A percentile compares a stretch with the other conserved stretches of the same genome.
These are phyloP conservation scores for Brasilioporus rufonigricans DNA, from an alignment of 768 basidiomycete genomes.

Conservation along the genomic window DNA sequence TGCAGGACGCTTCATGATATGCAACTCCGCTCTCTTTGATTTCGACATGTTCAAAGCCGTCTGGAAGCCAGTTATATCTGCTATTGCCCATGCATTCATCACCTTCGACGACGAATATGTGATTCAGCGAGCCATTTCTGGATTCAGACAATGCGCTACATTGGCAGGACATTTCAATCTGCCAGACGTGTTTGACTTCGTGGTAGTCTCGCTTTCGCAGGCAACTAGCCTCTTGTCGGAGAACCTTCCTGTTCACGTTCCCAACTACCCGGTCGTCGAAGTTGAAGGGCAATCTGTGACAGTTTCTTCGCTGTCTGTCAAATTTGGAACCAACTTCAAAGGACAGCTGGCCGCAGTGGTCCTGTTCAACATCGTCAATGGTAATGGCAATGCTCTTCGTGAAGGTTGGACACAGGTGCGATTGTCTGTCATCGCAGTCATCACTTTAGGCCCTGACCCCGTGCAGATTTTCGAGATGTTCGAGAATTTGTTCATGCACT, in stretches of 20 bases:
- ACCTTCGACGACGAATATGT: conserved; percentile 96
- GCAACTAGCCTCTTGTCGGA: conserved; percentile 87
- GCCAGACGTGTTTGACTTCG: conserved; percentile 95
- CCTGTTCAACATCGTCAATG: conserved; percentile 95
- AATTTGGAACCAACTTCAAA: conserved; percentile 93
- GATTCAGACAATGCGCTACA: conserved; percentile 96
- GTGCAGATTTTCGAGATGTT: conserved; percentile 96
- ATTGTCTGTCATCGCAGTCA: not conserved
- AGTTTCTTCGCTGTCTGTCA: conserved; percentile 87
- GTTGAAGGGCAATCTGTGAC: conserved; percentile 89
- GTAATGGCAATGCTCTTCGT: conserved; percentile 88
- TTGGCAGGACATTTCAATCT: conserved; percentile 85
- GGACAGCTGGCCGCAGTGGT: conserved; percentile 96
- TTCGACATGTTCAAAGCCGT: conserved; percentile 90
- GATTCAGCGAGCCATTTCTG: conserved; percentile 90
- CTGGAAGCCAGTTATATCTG: conserved; percentile 92
- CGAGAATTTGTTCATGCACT: conserved; percentile 92
- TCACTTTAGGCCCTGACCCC: conserved; percentile 1
- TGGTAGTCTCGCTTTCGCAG: conserved; percentile 88
- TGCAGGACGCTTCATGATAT: conserved; percentile 55
- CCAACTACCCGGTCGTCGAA: conserved; percentile 85
- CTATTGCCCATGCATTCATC: conserved; percentile 93
- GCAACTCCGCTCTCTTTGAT: conserved; percentile 81
- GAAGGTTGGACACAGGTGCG: conserved; percentile 92
- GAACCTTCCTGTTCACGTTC: conserved; percentile 62